Evolutionary conservation across 1,284 basidiomycete genomes (phyloP).

Genomic region (Naganishia sp.): DNA sequence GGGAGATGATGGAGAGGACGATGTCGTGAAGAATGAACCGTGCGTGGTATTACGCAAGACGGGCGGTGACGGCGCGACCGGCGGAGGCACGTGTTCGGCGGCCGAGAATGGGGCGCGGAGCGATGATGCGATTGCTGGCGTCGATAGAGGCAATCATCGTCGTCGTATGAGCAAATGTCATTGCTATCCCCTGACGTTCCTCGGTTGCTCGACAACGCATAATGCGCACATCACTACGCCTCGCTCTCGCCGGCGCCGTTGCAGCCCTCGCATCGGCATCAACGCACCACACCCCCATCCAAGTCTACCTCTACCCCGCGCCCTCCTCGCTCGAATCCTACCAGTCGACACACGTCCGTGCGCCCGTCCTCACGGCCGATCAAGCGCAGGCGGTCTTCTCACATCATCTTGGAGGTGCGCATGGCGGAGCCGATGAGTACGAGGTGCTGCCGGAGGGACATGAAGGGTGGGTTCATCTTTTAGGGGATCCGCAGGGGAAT

Average conservation of each 20-base stretch:
- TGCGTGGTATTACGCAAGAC: slow-evolving; percentile 19
- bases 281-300: slow-evolving; percentile 40
- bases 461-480: slow-evolving; percentile 50
- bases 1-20: too few relatives aligned
- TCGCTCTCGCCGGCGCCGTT: slow-evolving; percentile 2
- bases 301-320: slow-evolving; percentile 52
- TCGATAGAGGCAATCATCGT: too few relatives aligned
- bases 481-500: slow-evolving; percentile 24
- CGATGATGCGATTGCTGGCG: neutral
- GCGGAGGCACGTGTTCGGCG: neutral
- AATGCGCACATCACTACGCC: slow-evolving; percentile 6
- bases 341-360: slow-evolving; percentile 18
- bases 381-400: slow-evolving; percentile 52
- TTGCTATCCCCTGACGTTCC: too few relatives aligned
- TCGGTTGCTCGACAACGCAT: neutral
- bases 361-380: slow-evolving; percentile 44
- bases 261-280: slow-evolving; percentile 5
- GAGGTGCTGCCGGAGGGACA: slow-evolving; percentile 45
- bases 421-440: slow-evolving; percentile 42
- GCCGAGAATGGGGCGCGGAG: neutral
- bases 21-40: neutral
- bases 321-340: slow-evolving; percentile 37
- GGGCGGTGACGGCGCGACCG: neutral
- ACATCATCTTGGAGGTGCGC: slow-evolving; percentile 45
- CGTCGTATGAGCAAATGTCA: neutral